phyloP scores from a whole-genome alignment of 2,329 filamentous ascomycete species.

The Chalara sp. region DNA sequence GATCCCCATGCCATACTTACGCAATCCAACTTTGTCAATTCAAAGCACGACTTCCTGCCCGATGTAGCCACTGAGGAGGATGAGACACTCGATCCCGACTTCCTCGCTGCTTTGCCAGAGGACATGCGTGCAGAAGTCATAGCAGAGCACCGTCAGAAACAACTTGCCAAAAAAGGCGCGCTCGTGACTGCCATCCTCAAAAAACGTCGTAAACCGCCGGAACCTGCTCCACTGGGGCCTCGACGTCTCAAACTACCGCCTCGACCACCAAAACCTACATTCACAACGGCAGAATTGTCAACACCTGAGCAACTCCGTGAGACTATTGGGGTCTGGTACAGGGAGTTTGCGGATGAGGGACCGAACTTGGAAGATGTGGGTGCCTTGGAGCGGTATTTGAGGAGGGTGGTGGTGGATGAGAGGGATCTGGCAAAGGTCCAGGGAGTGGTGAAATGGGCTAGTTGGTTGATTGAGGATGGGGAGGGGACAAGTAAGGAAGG shows the following conservation, averaged over 20 bases:
- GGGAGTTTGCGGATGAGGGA: conserved; percentile 62
- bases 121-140: conserved; percentile 75
- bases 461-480: neutral
- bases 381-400: conserved; percentile 48
- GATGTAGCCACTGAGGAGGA: conserved; percentile 8
- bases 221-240: conserved; percentile 8
- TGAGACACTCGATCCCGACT: conserved; percentile 42
- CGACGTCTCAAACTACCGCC: conserved; percentile 40
- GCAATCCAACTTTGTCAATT: conserved; percentile 66
- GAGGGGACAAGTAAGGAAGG: conserved; percentile 17
- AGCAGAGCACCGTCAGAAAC: conserved; percentile 59
- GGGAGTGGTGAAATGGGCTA: neutral
- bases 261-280: conserved; percentile 47
- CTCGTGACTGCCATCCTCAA: conserved; percentile 22
- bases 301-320: conserved; percentile 58
- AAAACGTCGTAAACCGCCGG: conserved; percentile 16
- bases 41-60: conserved; percentile 26
- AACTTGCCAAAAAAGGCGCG: conserved; percentile 47
- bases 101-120: conserved; percentile 76
- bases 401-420: conserved; percentile 32
- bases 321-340: conserved; percentile 71
- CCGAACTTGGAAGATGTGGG: conserved; percentile 73
- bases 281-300: conserved; percentile 52
- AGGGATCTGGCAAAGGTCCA: conserved; percentile 26
- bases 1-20: conserved; percentile 54